Percentiles rank a stretch among this genome's conserved stretches.
These are phyloP conservation scores for Schwanniomyces etchellsii DNA, from an alignment of 1,139 yeast genomes.

Conservation along the genomic window DNA sequence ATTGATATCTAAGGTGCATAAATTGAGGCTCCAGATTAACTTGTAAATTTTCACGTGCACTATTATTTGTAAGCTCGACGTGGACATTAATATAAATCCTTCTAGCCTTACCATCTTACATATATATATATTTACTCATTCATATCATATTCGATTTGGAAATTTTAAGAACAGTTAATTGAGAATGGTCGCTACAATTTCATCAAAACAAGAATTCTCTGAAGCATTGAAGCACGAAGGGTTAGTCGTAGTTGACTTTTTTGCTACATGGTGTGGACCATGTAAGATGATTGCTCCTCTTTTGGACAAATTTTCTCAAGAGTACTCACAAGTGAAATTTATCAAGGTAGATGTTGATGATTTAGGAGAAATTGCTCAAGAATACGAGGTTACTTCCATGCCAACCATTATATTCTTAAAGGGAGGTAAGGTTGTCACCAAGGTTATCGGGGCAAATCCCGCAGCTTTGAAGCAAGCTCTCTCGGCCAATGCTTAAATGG, in stretches of 20 bases:
- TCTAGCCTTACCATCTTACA: too few species aligned
- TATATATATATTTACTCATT: too few species aligned
- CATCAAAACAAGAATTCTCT: conserved; percentile 55
- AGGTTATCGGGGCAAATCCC: conserved; percentile 85
- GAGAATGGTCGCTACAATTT: conserved; percentile 28
- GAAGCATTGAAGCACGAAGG: conserved; percentile 50
- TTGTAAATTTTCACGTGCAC: too few species aligned
- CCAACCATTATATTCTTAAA: conserved; percentile 83
- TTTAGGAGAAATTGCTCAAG: conserved; percentile 65
- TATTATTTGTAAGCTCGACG: too few species aligned
- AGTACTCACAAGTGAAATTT: conserved; percentile 54
- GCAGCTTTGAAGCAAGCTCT: conserved; percentile 71
- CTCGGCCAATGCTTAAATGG: conserved; percentile 43
- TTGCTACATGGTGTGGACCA: conserved; percentile 93
- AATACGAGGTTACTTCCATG: conserved; percentile 77
- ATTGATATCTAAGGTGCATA: too few species aligned
- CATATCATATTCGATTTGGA: too few species aligned
- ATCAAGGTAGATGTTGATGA: conserved; percentile 84
- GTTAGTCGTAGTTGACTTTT: conserved; percentile 77
- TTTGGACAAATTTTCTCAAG: conserved; percentile 53
- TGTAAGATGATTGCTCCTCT: conserved; percentile 83
- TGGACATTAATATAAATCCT: too few species aligned
- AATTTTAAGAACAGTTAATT: too few species aligned
- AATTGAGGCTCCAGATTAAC: too few species aligned
- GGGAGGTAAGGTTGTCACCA: conserved; percentile 64